Conservation (phyloP, 345 rosid genomes). For the Chamaenerion angustifolium region DNA sequence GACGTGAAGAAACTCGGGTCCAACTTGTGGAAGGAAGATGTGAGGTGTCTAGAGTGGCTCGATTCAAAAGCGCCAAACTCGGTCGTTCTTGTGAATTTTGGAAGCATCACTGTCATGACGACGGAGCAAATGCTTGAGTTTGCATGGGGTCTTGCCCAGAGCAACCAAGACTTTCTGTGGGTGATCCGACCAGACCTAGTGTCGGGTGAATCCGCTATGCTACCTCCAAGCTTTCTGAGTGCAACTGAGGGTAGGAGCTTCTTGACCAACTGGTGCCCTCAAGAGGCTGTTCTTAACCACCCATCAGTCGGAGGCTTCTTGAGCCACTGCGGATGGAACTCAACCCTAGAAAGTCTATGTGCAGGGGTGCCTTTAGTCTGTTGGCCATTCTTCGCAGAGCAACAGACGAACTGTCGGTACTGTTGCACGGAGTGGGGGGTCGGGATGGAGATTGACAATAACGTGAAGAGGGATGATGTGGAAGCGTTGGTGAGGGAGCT, state of each 20-base stretch:
- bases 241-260: conserved; percentile 8
- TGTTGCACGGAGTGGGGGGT: conserved; percentile 24
- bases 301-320: conserved; percentile 9
- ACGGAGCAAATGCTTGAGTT: conserved; percentile 12
- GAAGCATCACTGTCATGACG: conserved; percentile 12
- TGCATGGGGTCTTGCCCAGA: conserved; percentile 17
- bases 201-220: conserved; percentile 1
- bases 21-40: conserved; percentile 17
- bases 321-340: conserved; percentile 18
- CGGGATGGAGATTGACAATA: conserved; percentile 27
- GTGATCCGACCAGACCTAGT: conserved; percentile 12
- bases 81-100: conserved; percentile 14
- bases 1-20: neutral
- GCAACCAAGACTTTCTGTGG: conserved; percentile 13
- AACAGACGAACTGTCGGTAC: conserved; percentile 15
- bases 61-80: conserved; percentile 10
- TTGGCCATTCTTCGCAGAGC: conserved; percentile 22
- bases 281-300: conserved; percentile 14
- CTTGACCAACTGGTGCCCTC: conserved; percentile 12
- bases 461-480: conserved; percentile 23
- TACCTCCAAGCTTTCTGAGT: conserved; percentile 5
- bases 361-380: conserved; percentile 12
- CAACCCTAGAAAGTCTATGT: conserved; percentile 15
- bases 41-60: conserved; percentile 13
- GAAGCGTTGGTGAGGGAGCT: conserved; percentile 18